phyloP scores from a whole-genome alignment of 2,329 filamentous ascomycete genomes.

The Fusarium subtropicale region DNA sequence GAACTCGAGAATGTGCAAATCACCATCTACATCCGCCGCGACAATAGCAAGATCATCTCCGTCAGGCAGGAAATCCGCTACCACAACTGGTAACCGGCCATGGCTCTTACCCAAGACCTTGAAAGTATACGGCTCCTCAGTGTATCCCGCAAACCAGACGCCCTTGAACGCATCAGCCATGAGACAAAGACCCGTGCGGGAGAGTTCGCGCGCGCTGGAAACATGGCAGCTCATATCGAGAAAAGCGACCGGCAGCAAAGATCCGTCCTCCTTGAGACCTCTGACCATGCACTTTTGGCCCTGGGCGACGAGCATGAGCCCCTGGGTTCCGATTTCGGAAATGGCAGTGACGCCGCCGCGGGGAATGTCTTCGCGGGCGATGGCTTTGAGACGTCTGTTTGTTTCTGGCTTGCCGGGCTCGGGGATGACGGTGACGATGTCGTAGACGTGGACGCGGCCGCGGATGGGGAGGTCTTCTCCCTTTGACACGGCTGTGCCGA shows the following conservation, averaged over 20 bases:
- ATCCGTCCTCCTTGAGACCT: slow-evolving; percentile 94
- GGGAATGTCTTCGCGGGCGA: slow-evolving; percentile 90
- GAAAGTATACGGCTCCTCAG: slow-evolving; percentile 96
- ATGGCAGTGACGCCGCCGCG: slow-evolving; percentile 91
- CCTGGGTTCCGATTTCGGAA: slow-evolving; percentile 86
- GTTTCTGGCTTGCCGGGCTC: slow-evolving; percentile 88
- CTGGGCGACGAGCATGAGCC: slow-evolving; percentile 88
- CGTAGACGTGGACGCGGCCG: slow-evolving; percentile 89
- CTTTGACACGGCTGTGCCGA: slow-evolving; percentile 86
- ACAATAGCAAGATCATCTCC: slow-evolving; percentile 85
- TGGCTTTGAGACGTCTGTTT: slow-evolving; percentile 83
- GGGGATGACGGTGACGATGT: slow-evolving; percentile 91
- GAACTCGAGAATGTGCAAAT: slow-evolving; percentile 90
- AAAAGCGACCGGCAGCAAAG: slow-evolving; percentile 92
- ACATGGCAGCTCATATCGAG: slow-evolving; percentile 98
- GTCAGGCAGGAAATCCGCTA: slow-evolving; percentile 89
- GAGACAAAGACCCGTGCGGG: slow-evolving; percentile 84
- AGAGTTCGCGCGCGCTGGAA: slow-evolving; percentile 83
- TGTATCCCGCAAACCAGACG: slow-evolving; percentile 95
- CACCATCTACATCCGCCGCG: slow-evolving; percentile 84
- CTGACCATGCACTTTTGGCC: slow-evolving; percentile 98
- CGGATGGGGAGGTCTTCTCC: slow-evolving; percentile 91
- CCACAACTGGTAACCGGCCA: slow-evolving; percentile 79
- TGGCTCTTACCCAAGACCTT: slow-evolving; percentile 90
- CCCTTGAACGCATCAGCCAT: slow-evolving; percentile 94